Percentiles rank a stretch among this genome's conserved stretches.
Conservation (phyloP, 306 rosid species). For the Delonix regia region DNA sequence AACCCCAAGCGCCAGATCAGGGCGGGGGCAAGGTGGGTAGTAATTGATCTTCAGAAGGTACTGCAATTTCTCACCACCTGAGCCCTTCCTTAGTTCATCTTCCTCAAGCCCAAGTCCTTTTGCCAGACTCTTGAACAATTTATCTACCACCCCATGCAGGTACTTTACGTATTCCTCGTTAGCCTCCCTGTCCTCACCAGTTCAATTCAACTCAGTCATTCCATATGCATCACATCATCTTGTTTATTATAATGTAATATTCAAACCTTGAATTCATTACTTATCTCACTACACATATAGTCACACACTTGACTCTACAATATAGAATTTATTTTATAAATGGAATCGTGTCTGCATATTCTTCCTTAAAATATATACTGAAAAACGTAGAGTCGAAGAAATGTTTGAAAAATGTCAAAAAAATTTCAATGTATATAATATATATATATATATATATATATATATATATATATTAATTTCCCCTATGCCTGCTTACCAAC, state of each 20-base stretch:
- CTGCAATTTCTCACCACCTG: constrained; percentile 60
- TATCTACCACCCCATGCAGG: constrained; percentile 56
- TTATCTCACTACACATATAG: background rate
- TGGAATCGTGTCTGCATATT: too few relatives aligned
- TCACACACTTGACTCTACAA: background rate
- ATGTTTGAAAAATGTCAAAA: background rate
- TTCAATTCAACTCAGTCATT: too few relatives aligned
- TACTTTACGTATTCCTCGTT: constrained; percentile 61
- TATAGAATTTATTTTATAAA: too few relatives aligned
- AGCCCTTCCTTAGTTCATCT: constrained; percentile 53
- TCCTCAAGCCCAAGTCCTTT: constrained; percentile 67
- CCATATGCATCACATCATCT: background rate
- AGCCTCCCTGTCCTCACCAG: constrained; percentile 47
- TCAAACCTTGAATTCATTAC: background rate
- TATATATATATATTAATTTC: too few relatives aligned
- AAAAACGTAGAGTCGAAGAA: background rate
- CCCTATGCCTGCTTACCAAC: background rate
- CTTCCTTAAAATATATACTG: too few relatives aligned
- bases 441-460: too few relatives aligned
- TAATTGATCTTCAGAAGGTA: constrained; percentile 77
- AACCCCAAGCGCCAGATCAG: constrained; percentile 78
- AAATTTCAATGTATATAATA: too few relatives aligned
- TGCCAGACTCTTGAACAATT: constrained; percentile 56
- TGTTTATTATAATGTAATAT: background rate
- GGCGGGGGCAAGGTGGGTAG: constrained; percentile 82